Percentiles rank a stretch among this genome's conserved stretches.
phyloP scores from a whole-genome alignment of 768 basidiomycete genomes.

The Trametes villosa region DNA sequence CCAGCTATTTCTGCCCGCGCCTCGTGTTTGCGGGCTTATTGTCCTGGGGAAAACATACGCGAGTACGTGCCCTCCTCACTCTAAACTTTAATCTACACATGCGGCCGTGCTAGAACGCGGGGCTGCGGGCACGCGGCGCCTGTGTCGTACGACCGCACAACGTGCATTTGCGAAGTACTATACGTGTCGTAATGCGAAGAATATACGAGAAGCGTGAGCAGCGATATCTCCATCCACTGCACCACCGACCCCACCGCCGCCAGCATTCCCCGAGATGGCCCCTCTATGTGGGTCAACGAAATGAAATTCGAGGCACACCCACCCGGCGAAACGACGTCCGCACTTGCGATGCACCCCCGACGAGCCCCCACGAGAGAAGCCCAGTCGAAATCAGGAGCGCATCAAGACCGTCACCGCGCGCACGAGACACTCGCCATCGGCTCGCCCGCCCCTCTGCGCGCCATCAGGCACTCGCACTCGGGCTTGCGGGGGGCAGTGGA shows the following conservation, averaged over 20 bases:
- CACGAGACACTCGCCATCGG: not conserved
- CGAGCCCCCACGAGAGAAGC: not conserved
- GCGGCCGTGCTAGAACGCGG: not conserved
- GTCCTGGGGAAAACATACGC: not conserved
- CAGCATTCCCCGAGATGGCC: not conserved
- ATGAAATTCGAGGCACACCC: not conserved
- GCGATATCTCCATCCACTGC: no score
- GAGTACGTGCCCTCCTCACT: not conserved
- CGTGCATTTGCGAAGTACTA: no score
- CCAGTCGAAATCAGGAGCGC: not conserved
- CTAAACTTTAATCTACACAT: constrained; percentile 11
- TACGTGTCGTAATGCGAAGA: no score
- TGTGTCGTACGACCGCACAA: not conserved
- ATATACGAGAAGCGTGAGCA: no score
- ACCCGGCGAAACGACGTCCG: not conserved
- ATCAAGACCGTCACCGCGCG: not conserved
- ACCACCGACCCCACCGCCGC: no score
- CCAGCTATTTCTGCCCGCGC: not conserved
- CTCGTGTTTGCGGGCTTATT: not conserved
- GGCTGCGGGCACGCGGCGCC: not conserved
- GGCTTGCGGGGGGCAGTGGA: not conserved
- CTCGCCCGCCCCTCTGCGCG: not conserved
- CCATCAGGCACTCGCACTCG: not conserved
- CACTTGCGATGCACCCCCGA: constrained; percentile 2
- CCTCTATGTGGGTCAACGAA: not conserved